Percentiles rank a stretch among this genome's conserved stretches.
These are phyloP conservation scores for Gracilariopsis chorda DNA, from an alignment of 23 red algal species.

Conservation along the genomic window DNA sequence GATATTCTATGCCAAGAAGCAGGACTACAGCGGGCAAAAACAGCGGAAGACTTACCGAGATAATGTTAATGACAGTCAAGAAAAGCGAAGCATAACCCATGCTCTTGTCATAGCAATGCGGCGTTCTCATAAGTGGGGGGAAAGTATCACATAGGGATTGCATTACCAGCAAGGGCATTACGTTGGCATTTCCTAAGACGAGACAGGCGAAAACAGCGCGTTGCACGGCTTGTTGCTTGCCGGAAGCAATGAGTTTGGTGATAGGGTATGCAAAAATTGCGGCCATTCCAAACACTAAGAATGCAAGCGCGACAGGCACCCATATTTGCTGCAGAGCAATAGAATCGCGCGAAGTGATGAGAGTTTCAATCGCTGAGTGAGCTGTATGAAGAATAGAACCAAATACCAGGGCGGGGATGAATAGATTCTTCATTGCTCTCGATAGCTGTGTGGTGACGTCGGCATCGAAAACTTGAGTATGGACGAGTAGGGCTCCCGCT, in stretches of 20 bases:
- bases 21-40: too few relatives aligned
- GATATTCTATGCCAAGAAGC: too few relatives aligned
- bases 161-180: constrained; percentile 7
- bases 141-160: neutral
- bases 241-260: too few relatives aligned
- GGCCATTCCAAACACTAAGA: neutral
- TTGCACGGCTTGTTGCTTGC: constrained; percentile 34
- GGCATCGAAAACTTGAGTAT: neutral
- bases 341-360: neutral
- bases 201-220: constrained; percentile 25
- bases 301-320: neutral
- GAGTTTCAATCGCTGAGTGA: too few relatives aligned
- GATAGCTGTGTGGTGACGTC: neutral
- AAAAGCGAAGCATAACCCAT: constrained; percentile 42
- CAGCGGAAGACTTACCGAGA: constrained; percentile 44
- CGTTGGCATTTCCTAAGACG: neutral
- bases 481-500: constrained; percentile 3
- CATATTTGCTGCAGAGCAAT: neutral
- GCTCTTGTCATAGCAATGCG: constrained; percentile 6
- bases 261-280: neutral
- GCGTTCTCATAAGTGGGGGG: neutral
- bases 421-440: neutral
- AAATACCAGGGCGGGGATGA: neutral
- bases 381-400: neutral
- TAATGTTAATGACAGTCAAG: constrained; percentile 25